phyloP scores from a whole-genome alignment of 768 basidiomycete species.

The Infundibulicybe gibba region DNA sequence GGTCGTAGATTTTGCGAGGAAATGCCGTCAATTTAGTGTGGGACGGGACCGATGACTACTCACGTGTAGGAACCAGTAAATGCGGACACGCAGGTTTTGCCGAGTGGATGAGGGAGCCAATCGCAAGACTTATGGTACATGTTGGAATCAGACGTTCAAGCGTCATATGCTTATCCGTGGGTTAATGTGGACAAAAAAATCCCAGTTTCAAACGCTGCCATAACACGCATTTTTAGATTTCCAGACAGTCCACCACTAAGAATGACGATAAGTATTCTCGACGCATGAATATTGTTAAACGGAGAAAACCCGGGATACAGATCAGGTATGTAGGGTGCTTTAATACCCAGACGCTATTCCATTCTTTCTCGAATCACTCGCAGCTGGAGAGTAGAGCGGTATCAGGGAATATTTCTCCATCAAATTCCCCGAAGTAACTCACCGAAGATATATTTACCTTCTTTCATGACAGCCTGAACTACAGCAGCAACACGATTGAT shows the following conservation, averaged over 20 bases:
- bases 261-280: too few species aligned
- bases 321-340: slow-evolving; percentile 9
- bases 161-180: too few species aligned
- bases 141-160: too few species aligned
- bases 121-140: too few species aligned
- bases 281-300: too few species aligned
- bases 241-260: too few species aligned
- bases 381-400: slow-evolving; percentile 41
- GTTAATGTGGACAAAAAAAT: too few species aligned
- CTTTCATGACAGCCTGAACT: slow-evolving; percentile 60
- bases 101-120: not conserved
- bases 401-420: slow-evolving; percentile 2
- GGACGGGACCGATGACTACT: not conserved
- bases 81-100: not conserved
- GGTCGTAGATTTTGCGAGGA: slow-evolving; percentile 1
- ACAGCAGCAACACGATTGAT: slow-evolving; percentile 72
- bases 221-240: too few species aligned
- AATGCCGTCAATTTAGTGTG: not conserved
- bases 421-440: slow-evolving; percentile 17
- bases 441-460: slow-evolving; percentile 63
- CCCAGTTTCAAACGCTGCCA: too few species aligned
- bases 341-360: slow-evolving; percentile 89
- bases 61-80: not conserved
- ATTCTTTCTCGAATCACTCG: slow-evolving; percentile 90
- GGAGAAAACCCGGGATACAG: too few species aligned